Percentiles rank a stretch among this genome's conserved stretches.
phyloP scores from a whole-genome alignment of 768 basidiomycete species.

The Tephrocybe sp. region DNA sequence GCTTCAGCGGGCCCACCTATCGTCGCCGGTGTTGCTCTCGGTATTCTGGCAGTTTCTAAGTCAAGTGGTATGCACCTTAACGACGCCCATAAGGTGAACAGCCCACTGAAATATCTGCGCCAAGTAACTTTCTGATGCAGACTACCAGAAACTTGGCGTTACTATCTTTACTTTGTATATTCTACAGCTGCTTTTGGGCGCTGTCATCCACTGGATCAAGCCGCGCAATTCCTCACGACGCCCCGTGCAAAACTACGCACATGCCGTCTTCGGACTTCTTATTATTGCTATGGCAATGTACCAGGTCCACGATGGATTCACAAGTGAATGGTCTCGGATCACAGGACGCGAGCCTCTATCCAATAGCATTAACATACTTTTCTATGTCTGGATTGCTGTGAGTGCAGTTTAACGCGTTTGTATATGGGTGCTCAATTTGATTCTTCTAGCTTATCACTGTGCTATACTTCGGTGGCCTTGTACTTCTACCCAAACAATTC shows the following conservation, averaged over 20 bases:
- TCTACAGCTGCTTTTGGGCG: constrained; percentile 49
- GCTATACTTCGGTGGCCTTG: constrained; percentile 40
- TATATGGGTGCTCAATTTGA: no score
- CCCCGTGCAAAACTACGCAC: constrained; percentile 57
- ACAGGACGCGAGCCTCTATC: constrained; percentile 42
- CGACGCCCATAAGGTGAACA: constrained; percentile 48
- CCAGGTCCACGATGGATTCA: constrained; percentile 48
- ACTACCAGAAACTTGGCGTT: constrained; percentile 45
- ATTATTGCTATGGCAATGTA: constrained; percentile 50
- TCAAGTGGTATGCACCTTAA: constrained; percentile 36
- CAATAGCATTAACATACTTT: constrained; percentile 37
- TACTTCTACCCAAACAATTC: constrained; percentile 46
- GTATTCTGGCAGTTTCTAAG: constrained; percentile 36
- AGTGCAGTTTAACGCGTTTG: constrained; percentile 18
- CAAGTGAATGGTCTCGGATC: constrained; percentile 46
- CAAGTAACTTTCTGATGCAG: constrained; percentile 1
- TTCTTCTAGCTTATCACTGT: constrained; percentile 38
- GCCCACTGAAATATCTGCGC: neutral
- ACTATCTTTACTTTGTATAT: constrained; percentile 50
- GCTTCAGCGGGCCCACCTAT: constrained; percentile 42
- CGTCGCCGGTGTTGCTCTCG: constrained; percentile 43
- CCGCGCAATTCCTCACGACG: constrained; percentile 33
- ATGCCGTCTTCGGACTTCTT: constrained; percentile 52
- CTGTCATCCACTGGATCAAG: constrained; percentile 55
- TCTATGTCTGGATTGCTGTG: constrained; percentile 50